Base-by-base conservation (phyloP, 768 basidiomycete species). In the Leccinum imitatum region DNA sequence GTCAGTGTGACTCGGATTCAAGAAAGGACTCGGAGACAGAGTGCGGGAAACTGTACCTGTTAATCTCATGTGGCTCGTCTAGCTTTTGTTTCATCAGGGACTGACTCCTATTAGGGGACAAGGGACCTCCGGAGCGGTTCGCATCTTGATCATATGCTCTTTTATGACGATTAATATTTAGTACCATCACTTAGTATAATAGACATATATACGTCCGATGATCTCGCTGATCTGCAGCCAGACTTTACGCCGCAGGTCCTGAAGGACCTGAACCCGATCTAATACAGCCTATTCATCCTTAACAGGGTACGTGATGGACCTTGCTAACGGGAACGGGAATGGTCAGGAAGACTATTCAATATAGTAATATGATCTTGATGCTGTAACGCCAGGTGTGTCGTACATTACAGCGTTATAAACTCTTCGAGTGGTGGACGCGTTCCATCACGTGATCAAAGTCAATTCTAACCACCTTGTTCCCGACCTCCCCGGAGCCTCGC, bases 361-460 rank as follows among this genome's bases (percentile, higher is more conserved):
- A 13, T 39, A 39, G 15, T 39, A 39, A 39, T 39, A 53, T 33
- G 13, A 8, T 33, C 19, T 33, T 14, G 10, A 46, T 46, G 44
- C 44, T 19, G 41, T 44, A 44, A 41, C 15, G 13, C 13, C 33
- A 33, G 33, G 44, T 25, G 41, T 17, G 51, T 9, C 23, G 19
- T 30, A 30, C 30, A 30, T 2, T 30, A 30, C 30, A 33, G 31
- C 31, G 33, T 33, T 33, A 33, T 13, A 37, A 23, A 15, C 21
- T 9, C 9, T 53, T 5, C 21, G 13, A 23, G 48, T 11, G 47
- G 11, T 3, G 7, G 31, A 54, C 62, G 58, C 35, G 64, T 19
- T 35, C 13, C 17, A 47, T 60, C 67, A 68, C 67, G 67, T 68
- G 67, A 63, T 47, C n/a, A 56, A 63, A 17, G 39, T 62, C 19